Percentiles rank a stretch among this genome's conserved stretches.
These are phyloP conservation scores for Candida maesae DNA, from an alignment of 805 yeast genomes.

Conservation along the genomic window DNA sequence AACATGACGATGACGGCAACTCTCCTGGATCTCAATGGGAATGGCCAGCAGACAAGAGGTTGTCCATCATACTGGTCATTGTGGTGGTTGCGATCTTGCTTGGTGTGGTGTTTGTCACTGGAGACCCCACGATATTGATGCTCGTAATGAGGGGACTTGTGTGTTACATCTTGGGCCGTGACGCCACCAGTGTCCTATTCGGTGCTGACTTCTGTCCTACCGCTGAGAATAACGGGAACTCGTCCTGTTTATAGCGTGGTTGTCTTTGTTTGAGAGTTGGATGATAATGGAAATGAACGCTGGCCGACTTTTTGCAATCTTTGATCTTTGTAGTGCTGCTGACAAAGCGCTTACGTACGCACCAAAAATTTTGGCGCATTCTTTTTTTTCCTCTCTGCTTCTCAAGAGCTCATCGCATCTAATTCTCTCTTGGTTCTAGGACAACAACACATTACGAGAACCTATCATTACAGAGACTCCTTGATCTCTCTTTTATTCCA, in stretches of 20 bases:
- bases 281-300: too few relatives aligned
- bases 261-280: too few relatives aligned
- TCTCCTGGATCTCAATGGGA: neutral
- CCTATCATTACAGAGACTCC: too few relatives aligned
- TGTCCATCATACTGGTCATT: slow-evolving; percentile 4
- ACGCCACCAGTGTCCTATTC: slow-evolving; percentile 6
- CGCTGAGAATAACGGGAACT: neutral
- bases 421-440: neutral
- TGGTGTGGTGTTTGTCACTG: slow-evolving; percentile 12
- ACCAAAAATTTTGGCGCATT: neutral
- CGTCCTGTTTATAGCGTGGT: too few relatives aligned
- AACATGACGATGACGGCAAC: neutral
- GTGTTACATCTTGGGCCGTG: slow-evolving; percentile 21
- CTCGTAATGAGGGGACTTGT: slow-evolving; percentile 16
- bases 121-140: slow-evolving; percentile 18
- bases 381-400: neutral
- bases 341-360: neutral
- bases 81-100: slow-evolving; percentile 6
- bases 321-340: too few relatives aligned
- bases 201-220: slow-evolving; percentile 21
- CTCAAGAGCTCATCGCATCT: slow-evolving; percentile 7
- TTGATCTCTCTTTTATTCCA: too few relatives aligned
- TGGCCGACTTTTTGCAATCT: too few relatives aligned
- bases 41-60: neutral
- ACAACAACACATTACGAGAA: neutral